Evolutionary conservation across 768 basidiomycete species (phyloP).

Genomic region (Crepidotus variabilis): DNA sequence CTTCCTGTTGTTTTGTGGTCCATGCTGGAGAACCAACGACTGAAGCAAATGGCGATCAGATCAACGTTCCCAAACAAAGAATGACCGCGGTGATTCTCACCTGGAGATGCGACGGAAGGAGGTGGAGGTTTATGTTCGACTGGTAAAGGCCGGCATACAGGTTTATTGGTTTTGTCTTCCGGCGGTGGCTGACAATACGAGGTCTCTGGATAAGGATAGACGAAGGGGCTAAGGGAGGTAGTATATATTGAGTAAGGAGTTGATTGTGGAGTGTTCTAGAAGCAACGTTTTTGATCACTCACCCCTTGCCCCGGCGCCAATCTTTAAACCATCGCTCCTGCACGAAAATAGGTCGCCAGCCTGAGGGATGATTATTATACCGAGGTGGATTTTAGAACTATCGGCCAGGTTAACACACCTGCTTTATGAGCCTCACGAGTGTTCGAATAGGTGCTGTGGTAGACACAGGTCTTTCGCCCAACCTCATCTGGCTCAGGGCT

Average conservation of each 20-base stretch:
- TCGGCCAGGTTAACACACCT: constrained; percentile 27
- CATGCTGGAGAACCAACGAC: constrained; percentile 37
- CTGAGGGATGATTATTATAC: constrained; percentile 19
- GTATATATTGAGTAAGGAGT: not conserved
- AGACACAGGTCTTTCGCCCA: constrained; percentile 34
- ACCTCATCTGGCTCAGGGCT: constrained; percentile 34
- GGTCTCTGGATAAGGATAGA: constrained; percentile 37
- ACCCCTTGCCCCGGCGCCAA: constrained; percentile 33
- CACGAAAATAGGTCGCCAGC: constrained; percentile 48
- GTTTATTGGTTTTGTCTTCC: constrained; percentile 41
- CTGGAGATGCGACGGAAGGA: constrained; percentile 18
- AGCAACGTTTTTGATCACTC: constrained; percentile 4
- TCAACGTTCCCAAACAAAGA: not conserved
- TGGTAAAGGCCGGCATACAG: constrained; percentile 43
- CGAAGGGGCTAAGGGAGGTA: constrained; percentile 20
- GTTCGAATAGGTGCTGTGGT: constrained; percentile 36
- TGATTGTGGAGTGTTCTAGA: not conserved
- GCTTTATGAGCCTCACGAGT: constrained; percentile 46
- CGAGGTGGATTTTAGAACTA: not conserved
- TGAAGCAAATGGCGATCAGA: constrained; percentile 7
- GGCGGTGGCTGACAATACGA: constrained; percentile 35
- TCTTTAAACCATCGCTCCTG: constrained; percentile 38
- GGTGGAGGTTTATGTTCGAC: constrained; percentile 28
- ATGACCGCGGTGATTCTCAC: constrained; percentile 13
- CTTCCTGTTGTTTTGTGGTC: constrained; percentile 21